These are phyloP conservation scores for Lodderomyces oxycetoniae DNA, from an alignment of 1,139 yeast genomes.

Conservation along the genomic window DNA sequence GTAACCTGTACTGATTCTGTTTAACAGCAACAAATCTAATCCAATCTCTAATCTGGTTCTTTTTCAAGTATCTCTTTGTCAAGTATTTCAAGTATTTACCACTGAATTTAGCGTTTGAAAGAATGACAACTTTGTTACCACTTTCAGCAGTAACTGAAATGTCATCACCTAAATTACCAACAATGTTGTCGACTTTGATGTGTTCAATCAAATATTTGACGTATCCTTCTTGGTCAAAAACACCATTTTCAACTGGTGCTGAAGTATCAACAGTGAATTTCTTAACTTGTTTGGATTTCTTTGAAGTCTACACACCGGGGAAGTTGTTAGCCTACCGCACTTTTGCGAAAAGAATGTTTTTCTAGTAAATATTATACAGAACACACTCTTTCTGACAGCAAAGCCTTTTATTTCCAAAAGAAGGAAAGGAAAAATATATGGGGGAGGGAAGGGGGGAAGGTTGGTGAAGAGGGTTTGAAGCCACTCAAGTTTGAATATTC, in stretches of 20 bases:
- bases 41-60: slow-evolving; percentile 99
- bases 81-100: slow-evolving; percentile 99
- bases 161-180: slow-evolving; percentile 96
- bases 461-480: neutral
- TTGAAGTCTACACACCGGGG: slow-evolving; percentile 56
- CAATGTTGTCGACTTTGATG: slow-evolving; percentile 96
- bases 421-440: neutral
- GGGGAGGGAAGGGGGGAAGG: neutral
- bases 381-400: slow-evolving; percentile 15
- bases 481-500: neutral
- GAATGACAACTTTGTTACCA: slow-evolving; percentile 73
- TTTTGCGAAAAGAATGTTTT: slow-evolving; percentile 13
- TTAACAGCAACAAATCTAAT: slow-evolving; percentile 97
- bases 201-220: slow-evolving; percentile 97
- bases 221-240: slow-evolving; percentile 95
- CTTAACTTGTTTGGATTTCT: slow-evolving; percentile 75
- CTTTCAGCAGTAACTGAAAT: slow-evolving; percentile 85
- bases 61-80: slow-evolving; percentile 99
- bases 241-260: slow-evolving; percentile 97
- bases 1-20: slow-evolving; percentile 95
- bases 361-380: neutral
- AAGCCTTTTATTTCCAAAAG: slow-evolving; percentile 9
- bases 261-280: slow-evolving; percentile 95
- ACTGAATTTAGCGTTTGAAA: slow-evolving; percentile 91
- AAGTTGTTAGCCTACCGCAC: slow-evolving; percentile 59